Conservation (phyloP, 2,329 filamentous ascomycete species). For the Cryphonectria carpinicola region DNA sequence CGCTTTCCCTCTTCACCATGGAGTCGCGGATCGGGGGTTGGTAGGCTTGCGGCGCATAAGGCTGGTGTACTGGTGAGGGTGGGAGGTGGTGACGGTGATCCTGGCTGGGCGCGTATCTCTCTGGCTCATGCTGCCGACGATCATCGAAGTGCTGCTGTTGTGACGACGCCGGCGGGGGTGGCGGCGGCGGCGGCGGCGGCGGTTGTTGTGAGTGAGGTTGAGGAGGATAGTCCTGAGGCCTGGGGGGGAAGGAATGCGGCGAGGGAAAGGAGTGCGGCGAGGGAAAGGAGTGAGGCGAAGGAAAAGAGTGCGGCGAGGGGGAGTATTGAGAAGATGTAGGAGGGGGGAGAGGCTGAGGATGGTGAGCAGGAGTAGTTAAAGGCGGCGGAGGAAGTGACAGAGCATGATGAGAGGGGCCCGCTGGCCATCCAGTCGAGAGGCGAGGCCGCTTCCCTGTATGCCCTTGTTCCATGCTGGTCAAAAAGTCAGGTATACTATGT, state of each 20-base stretch:
- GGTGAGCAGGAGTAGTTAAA: slow-evolving; percentile 37
- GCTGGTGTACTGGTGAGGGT: slow-evolving; percentile 37
- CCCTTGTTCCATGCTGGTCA: slow-evolving; percentile 61
- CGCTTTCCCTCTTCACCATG: slow-evolving; percentile 60
- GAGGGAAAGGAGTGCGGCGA: slow-evolving; percentile 35
- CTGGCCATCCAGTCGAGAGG: slow-evolving; percentile 53
- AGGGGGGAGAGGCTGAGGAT: slow-evolving; percentile 40
- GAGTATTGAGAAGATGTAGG: slow-evolving; percentile 43
- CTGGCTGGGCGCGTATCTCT: slow-evolving; percentile 58
- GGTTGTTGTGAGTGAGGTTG: slow-evolving; percentile 34
- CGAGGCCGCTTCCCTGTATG: slow-evolving; percentile 64
- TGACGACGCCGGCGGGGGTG: slow-evolving; percentile 26
- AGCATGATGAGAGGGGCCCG: slow-evolving; percentile 51
- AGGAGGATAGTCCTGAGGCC: slow-evolving; percentile 43
- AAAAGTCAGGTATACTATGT: slow-evolving; percentile 43
- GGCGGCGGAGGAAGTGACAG: slow-evolving; percentile 50
- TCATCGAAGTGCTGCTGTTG: slow-evolving; percentile 33
- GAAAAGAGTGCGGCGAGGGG: slow-evolving; percentile 30
- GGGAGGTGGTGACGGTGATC: slow-evolving; percentile 51
- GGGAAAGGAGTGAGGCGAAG: slow-evolving; percentile 36
- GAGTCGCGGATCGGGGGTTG: slow-evolving; percentile 49
- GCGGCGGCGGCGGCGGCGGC: background rate
- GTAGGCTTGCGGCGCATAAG: slow-evolving; percentile 42
- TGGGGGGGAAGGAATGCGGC: slow-evolving; percentile 34
- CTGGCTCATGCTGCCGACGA: slow-evolving; percentile 48